These are phyloP conservation scores for Lodderomyces theae DNA, from an alignment of 1,139 yeast species.

Conservation along the genomic window DNA sequence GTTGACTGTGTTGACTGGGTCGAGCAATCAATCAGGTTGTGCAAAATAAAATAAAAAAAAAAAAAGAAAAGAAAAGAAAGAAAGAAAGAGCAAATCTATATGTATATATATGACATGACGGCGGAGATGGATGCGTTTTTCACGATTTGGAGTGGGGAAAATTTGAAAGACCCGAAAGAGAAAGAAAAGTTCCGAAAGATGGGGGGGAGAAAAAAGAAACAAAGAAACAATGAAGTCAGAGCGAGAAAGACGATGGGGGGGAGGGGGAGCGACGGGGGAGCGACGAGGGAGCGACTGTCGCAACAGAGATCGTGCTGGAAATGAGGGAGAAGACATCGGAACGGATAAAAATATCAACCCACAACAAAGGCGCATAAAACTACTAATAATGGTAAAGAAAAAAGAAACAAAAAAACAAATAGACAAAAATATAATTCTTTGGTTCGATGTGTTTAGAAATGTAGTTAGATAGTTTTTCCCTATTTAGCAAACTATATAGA, in stretches of 20 bases:
- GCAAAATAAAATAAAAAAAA: slow-evolving; percentile 1
- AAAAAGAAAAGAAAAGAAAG: too few species aligned
- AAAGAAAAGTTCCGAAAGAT: background rate
- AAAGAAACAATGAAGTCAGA: background rate
- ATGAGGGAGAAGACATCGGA: background rate
- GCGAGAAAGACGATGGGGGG: too few species aligned
- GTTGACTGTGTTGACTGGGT: too few species aligned
- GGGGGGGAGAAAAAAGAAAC: background rate
- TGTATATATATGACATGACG: background rate
- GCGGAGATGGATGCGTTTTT: background rate
- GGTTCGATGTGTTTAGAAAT: too few species aligned
- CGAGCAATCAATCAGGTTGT: too few species aligned
- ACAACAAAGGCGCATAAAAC: background rate
- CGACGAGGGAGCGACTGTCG: too few species aligned
- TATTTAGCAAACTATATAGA: too few species aligned
- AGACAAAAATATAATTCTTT: too few species aligned
- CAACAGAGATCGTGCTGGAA: too few species aligned
- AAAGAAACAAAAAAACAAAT: too few species aligned
- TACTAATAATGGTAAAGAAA: background rate
- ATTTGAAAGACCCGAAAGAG: background rate
- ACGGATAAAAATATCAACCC: background rate
- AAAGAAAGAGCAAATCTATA: too few species aligned
- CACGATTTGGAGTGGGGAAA: slow-evolving; percentile 1
- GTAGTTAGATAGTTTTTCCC: too few species aligned
- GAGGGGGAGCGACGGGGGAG: background rate